Percentiles rank a stretch among this genome's conserved stretches.
phyloP scores from a whole-genome alignment of 345 rosid genomes.

The Psidium guajava region DNA sequence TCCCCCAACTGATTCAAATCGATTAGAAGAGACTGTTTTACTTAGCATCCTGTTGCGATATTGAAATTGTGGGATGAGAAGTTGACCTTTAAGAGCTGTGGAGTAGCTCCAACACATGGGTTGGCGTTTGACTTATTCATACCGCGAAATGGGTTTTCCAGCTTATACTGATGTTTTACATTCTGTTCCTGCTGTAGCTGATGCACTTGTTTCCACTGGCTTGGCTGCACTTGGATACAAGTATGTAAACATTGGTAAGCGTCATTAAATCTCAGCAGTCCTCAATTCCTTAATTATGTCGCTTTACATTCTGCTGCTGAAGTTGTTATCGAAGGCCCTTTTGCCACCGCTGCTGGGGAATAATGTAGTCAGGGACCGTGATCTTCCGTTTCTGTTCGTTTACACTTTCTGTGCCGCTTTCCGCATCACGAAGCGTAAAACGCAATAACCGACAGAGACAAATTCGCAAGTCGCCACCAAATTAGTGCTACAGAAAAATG shows the following conservation, averaged over 20 bases:
- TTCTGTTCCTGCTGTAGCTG: conserved; percentile 15
- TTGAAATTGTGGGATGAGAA: neutral
- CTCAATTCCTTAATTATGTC: neutral
- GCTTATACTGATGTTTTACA: neutral
- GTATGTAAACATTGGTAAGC: conserved; percentile 47
- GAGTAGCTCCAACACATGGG: neutral
- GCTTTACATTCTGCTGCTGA: neutral
- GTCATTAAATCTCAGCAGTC: neutral
- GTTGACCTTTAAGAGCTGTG: neutral
- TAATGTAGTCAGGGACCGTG: neutral
- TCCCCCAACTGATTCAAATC: neutral
- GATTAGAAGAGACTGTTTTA: neutral
- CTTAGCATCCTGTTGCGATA: neutral
- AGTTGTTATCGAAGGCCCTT: neutral
- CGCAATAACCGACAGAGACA: neutral
- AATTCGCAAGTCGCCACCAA: neutral
- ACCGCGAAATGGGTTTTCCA: neutral
- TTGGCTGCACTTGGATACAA: conserved; percentile 36
- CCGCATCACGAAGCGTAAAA: neutral
- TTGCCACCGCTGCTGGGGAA: neutral
- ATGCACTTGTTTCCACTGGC: conserved; percentile 46
- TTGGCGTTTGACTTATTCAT: neutral
- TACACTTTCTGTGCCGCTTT: neutral
- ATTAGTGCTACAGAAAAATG: neutral
- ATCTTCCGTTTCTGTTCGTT: neutral